Base-by-base conservation (phyloP, 768 basidiomycete species). In the Termitomyces sp. region DNA sequence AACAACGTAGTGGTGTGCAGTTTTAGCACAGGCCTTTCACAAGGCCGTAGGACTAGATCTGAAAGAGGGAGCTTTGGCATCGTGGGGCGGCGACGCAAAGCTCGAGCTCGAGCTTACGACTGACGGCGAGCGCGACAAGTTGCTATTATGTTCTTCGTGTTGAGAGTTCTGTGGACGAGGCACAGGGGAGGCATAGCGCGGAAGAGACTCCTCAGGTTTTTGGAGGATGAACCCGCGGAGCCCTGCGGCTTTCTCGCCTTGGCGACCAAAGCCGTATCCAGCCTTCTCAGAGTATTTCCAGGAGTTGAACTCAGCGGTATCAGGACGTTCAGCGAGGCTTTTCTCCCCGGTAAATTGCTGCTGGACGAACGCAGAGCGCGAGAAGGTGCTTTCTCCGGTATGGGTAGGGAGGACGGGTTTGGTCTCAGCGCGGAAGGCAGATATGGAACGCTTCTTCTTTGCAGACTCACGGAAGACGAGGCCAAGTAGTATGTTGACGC, bases 401-500 rank as follows among this genome's bases (percentile, higher is more conserved):
- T 71, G 68, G 5, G 79, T 75, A 37, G 85, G 86, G 30, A 90
- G 76, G 40, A 82, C 70, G 44, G 79, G 78, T 66, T 79, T 83
- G 12, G 76, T 67, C 43, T 82, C 76, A 47, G 78, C 79, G 59
- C 83, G 78, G 89, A 87, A 90, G 23, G 80, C 74, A 23, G 79
- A 80, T 66, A 92, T 74, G 19, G 83, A 85, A 45, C 89, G 85
- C 63, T 80, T 83, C 61, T 72, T 62, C 69, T 88, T 91, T 59
- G 80, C 85, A 1, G 68, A 68, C 61, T 84, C 81, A 59, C 87
- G 84, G 82, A 89, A 92, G 70, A 91, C 78, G 67, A 93, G 82
- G 32, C 90, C 89, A 63, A 88, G 79, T 46, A 91, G 68, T 60
- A 94, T 87, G 76, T 95, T 92, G 66, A 89, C 68, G 69, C 89